Evolutionary conservation across 371 early-diverging fungal genomes (phyloP).

Genomic region (Mortierella sp.): DNA sequence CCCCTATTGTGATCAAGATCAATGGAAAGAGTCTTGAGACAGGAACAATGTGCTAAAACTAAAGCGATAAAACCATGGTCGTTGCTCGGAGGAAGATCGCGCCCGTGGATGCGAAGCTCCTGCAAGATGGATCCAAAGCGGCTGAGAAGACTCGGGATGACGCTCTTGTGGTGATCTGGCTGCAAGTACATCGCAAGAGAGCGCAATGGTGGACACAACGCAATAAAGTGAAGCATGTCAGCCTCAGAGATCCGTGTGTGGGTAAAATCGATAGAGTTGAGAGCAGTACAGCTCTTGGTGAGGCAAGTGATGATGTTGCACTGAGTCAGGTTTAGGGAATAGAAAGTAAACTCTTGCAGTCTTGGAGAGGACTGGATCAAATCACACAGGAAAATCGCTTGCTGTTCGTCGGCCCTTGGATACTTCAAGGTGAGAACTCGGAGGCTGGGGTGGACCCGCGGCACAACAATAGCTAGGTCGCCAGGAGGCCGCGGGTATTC

Average conservation of each 20-base stretch:
- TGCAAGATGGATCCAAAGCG: background rate
- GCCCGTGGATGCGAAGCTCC: background rate
- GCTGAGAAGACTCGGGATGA: background rate
- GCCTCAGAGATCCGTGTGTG: background rate
- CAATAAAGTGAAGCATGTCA: background rate
- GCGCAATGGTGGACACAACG: background rate
- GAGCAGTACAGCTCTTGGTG: background rate
- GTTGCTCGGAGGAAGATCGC: background rate
- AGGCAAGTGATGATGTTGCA: background rate
- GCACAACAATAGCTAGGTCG: background rate
- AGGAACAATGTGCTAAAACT: background rate
- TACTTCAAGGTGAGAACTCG: background rate
- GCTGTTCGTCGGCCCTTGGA: background rate
- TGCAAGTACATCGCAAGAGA: background rate
- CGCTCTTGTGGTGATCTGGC: background rate
- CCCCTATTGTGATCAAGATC: background rate
- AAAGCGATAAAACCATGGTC: background rate
- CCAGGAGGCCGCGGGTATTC: background rate
- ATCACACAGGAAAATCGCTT: background rate
- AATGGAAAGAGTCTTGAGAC: background rate
- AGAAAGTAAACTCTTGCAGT: background rate
- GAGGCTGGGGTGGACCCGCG: background rate
- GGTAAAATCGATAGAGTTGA: background rate
- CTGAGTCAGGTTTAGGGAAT: background rate
- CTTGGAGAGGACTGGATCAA: conserved; percentile 5